Conservation (phyloP, 176 grass and related monocot genomes). For the Stipa capillata region DNA sequence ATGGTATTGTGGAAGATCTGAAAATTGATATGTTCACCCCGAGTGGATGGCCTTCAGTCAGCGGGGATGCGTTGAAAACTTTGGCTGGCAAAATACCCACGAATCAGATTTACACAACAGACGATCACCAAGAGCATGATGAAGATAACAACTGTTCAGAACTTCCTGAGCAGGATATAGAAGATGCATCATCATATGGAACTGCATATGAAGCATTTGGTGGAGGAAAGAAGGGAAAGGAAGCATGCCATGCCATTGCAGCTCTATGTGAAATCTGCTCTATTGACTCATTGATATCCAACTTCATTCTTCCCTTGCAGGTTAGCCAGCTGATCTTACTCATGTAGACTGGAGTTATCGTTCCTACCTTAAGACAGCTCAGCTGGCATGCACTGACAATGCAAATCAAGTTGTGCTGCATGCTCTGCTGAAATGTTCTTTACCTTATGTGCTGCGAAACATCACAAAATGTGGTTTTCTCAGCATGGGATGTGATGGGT, state of each 20-base stretch:
- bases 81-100: slow-evolving; percentile 67
- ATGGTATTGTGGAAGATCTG: slow-evolving; percentile 45
- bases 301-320: slow-evolving; percentile 87
- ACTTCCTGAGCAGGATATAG: slow-evolving; percentile 15
- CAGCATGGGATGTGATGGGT: neutral
- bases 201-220: slow-evolving; percentile 78
- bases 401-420: too few relatives aligned
- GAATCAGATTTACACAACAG: slow-evolving; percentile 40
- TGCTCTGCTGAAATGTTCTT: neutral
- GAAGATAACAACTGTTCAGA: slow-evolving; percentile 21
- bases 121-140: slow-evolving; percentile 16
- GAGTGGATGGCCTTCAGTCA: slow-evolving; percentile 62
- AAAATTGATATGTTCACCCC: slow-evolving; percentile 45
- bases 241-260: slow-evolving; percentile 83
- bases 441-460: neutral
- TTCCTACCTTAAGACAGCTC: too few relatives aligned
- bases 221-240: slow-evolving; percentile 66
- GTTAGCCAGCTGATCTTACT: slow-evolving; percentile 28
- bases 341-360: neutral
- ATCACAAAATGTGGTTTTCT: neutral
- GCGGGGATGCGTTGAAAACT: slow-evolving; percentile 49
- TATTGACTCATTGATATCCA: slow-evolving; percentile 90
- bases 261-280: slow-evolving; percentile 75
- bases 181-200: slow-evolving; percentile 45
- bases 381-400: too few relatives aligned